Evolutionary conservation across 106 monocot species (phyloP).

Genomic region (Alisma plantagoaquatica): DNA sequence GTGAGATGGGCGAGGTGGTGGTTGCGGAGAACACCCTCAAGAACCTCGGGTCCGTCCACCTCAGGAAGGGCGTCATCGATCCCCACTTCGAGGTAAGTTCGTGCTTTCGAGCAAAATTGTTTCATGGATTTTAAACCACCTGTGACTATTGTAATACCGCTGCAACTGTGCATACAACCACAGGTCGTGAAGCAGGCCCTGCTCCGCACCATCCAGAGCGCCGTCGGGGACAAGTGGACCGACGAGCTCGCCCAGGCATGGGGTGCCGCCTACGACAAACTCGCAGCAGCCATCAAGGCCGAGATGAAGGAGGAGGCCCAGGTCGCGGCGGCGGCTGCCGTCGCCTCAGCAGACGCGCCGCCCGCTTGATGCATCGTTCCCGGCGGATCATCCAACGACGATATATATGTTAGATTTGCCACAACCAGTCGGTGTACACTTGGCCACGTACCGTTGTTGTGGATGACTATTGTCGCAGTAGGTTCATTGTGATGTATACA

Average conservation of each 20-base stretch:
- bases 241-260: conserved; percentile 1
- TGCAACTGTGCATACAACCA: neutral
- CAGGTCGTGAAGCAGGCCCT: conserved; percentile 3
- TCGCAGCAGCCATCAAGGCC: conserved; percentile 10
- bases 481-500: no score
- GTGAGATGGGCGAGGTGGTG: neutral
- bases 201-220: neutral
- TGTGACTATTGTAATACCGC: neutral
- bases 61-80: conserved; percentile 1
- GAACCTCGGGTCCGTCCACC: neutral
- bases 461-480: no score
- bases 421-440: no score
- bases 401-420: no score
- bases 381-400: no score
- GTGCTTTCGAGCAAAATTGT: no score
- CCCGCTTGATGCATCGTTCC: no score
- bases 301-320: conserved; percentile 5
- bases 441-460: no score
- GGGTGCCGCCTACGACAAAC: conserved; percentile 3
- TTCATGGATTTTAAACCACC: no score
- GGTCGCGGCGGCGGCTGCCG: no score
- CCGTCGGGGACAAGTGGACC: neutral
- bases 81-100: conserved; percentile 5
- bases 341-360: no score
- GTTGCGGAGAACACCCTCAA: neutral